Conservation (phyloP, 202 grass and related monocot species). For the Carex arenaria region DNA sequence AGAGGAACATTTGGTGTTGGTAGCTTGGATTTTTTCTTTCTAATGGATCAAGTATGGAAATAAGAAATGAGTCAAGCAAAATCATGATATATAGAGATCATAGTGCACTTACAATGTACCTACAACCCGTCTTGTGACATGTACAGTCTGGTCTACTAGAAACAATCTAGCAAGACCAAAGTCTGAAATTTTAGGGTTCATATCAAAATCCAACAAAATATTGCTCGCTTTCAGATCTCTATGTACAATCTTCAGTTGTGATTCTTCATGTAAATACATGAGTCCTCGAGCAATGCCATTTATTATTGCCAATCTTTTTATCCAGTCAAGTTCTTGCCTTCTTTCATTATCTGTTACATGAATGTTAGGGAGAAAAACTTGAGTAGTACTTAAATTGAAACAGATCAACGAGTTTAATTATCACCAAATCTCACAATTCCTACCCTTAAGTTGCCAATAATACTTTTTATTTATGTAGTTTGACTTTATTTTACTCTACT, state of each 20-base stretch:
- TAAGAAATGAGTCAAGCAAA: background rate
- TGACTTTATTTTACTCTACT: background rate
- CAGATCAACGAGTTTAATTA: background rate
- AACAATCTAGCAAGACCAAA: slow-evolving; percentile 81
- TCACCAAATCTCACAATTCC: too few species aligned
- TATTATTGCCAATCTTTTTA: slow-evolving; percentile 42
- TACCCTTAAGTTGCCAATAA: background rate
- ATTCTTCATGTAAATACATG: slow-evolving; percentile 76
- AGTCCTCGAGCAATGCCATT: slow-evolving; percentile 67
- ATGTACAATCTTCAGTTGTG: slow-evolving; percentile 55
- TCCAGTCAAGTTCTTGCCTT: slow-evolving; percentile 32
- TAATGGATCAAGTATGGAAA: background rate
- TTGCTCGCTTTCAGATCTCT: slow-evolving; percentile 81
- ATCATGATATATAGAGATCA: background rate
- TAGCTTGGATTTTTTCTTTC: background rate
- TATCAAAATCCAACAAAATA: slow-evolving; percentile 53
- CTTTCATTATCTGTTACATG: slow-evolving; percentile 33
- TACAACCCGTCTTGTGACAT: slow-evolving; percentile 53
- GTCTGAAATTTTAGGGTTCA: slow-evolving; percentile 76
- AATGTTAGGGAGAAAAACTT: background rate
- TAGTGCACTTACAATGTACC: slow-evolving; percentile 51
- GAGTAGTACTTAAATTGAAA: background rate
- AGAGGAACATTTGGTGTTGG: background rate
- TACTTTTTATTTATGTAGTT: background rate
- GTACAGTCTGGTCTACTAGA: slow-evolving; percentile 47